Percentiles rank a stretch among this genome's conserved stretches.
Evolutionary conservation across 2,329 filamentous ascomycete genomes (phyloP).

Genomic region (Aspergillus candidus): DNA sequence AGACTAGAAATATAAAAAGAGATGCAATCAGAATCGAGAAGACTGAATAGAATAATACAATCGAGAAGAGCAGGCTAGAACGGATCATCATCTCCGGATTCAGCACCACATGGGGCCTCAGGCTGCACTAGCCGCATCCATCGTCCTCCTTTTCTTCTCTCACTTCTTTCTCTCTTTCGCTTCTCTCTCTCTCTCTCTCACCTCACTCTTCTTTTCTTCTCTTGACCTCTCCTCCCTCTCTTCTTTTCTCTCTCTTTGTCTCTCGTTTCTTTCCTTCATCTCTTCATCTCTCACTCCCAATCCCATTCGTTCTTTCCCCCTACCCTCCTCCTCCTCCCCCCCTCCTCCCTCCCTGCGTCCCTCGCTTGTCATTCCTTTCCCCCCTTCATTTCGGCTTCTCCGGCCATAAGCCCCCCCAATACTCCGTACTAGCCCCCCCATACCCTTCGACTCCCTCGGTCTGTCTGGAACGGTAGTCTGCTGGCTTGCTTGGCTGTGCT

Average conservation of each 20-base stretch:
- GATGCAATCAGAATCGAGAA: neutral
- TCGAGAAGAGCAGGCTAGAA: constrained; percentile 4
- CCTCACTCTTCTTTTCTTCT: constrained; percentile 11
- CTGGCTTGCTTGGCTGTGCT: no score
- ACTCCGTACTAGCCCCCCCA: neutral
- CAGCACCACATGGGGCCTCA: constrained; percentile 8
- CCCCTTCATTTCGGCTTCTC: neutral
- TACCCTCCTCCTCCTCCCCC: no score
- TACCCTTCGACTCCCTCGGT: neutral
- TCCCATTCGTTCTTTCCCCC: neutral
- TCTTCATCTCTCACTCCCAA: neutral
- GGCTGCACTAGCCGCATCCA: neutral
- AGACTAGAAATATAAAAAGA: no score
- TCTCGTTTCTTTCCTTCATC: constrained; percentile 10
- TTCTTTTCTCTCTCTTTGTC: constrained; percentile 6
- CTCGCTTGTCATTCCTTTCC: neutral
- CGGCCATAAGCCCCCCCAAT: neutral
- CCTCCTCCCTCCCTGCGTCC: neutral
- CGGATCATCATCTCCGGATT: neutral
- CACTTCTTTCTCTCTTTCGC: constrained; percentile 3
- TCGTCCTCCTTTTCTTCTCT: constrained; percentile 8
- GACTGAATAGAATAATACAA: neutral
- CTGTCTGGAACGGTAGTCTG: no score
- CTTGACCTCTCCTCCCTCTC: constrained; percentile 5
- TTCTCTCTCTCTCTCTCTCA: constrained; percentile 9